Evolutionary conservation across 352 stramenopile species (phyloP).

Genomic region (Albugo laibachii): DNA sequence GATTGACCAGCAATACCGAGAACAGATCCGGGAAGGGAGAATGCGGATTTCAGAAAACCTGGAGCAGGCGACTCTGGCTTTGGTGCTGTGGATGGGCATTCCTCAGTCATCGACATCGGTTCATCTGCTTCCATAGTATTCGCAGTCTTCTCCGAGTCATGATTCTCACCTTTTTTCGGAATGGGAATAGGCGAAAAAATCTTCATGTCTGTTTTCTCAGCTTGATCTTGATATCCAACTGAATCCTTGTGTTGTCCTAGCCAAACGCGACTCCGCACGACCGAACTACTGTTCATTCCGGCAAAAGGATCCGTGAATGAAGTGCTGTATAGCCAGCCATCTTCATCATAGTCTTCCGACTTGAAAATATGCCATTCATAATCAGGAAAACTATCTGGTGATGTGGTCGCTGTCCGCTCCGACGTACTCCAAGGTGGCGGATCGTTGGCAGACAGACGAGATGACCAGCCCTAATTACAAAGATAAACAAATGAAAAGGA

Average conservation of each 20-base stretch:
- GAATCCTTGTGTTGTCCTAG: conserved; percentile 15
- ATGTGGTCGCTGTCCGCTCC: conserved; percentile 15
- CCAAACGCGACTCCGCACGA: conserved; percentile 67
- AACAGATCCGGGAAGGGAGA: conserved; percentile 39
- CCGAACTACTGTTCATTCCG: conserved; percentile 31
- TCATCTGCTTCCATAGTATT: too few relatives aligned
- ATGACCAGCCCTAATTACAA: conserved; percentile 38
- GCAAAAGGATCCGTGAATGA: conserved; percentile 47
- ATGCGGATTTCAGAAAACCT: conserved; percentile 4
- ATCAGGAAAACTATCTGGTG: conserved; percentile 37
- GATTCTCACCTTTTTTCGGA: too few relatives aligned
- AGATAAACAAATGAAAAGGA: neutral
- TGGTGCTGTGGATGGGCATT: too few relatives aligned
- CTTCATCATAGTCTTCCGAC: conserved; percentile 63
- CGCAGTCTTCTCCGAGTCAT: too few relatives aligned
- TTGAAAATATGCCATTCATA: conserved; percentile 65
- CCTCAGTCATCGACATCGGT: too few relatives aligned
- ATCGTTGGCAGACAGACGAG: conserved; percentile 42
- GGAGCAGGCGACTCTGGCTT: too few relatives aligned
- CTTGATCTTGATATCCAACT: too few relatives aligned
- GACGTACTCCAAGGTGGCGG: conserved; percentile 46
- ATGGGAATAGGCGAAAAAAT: too few relatives aligned
- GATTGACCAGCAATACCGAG: conserved; percentile 48
- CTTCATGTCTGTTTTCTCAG: too few relatives aligned
- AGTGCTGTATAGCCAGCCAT: conserved; percentile 64